These are phyloP conservation scores for Jatropha curcas DNA, from an alignment of 345 rosid genomes.

Conservation along the genomic window DNA sequence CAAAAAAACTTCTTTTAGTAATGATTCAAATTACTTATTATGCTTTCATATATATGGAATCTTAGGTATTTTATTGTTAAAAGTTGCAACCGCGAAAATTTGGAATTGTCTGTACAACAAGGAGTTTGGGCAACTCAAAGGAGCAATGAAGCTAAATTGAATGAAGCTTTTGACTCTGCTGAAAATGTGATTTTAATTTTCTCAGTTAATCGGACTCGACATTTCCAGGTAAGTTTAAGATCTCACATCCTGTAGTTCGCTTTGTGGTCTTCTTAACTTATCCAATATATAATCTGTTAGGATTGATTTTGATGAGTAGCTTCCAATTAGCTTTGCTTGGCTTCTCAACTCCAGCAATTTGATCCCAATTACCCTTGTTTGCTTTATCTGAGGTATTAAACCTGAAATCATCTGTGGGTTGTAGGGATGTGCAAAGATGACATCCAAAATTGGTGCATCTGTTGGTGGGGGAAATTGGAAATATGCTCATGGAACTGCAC, in stretches of 20 bases:
- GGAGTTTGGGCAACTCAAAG: conserved; percentile 99
- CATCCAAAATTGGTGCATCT: conserved; percentile 88
- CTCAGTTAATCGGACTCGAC: conserved; percentile 93
- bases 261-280: not conserved
- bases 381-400: conserved; percentile 14
- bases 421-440: conserved; percentile 99
- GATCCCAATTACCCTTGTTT: not conserved
- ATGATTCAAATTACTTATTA: conserved; percentile 23
- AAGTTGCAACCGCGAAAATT: conserved; percentile 94
- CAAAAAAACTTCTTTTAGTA: conserved; percentile 10
- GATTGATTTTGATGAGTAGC: conserved; percentile 3
- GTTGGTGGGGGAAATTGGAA: conserved; percentile 95
- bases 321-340: conserved; percentile 3
- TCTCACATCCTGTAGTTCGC: conserved; percentile 12
- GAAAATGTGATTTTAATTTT: conserved; percentile 91
- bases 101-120: conserved; percentile 97
- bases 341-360: not conserved
- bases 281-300: not conserved
- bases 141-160: conserved; percentile 96
- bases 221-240: conserved; percentile 78
- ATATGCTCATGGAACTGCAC: conserved; percentile 98
- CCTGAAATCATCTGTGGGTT: conserved; percentile 21
- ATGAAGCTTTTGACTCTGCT: conserved; percentile 90
- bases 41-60: conserved; percentile 25
- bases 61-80: conserved; percentile 95